Evolutionary conservation across 768 basidiomycete genomes (phyloP), one percentile per base, ranked within the genome.

Genomic region (Suillus sp.): DNA sequence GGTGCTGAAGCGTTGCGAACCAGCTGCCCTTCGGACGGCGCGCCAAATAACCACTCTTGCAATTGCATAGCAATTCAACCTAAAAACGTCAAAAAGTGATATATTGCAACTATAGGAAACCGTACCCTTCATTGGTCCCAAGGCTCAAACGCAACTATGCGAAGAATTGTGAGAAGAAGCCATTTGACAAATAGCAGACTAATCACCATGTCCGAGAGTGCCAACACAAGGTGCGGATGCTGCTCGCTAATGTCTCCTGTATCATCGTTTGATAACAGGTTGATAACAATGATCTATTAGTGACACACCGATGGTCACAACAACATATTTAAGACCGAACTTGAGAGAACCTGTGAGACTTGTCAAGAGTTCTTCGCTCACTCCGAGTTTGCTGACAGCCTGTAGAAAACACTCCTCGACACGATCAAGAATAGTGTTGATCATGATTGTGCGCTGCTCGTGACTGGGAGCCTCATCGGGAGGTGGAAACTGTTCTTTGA

Each of bases 221-320:
- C 63, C 7, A 62, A 59, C 11, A 74, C 55, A 1, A 80, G 64
- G 30, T 61, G 40, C 10, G 79, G 77, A 55, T 80, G 78, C 34
- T 75, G 71, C 56, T 80, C 78, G 3, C 66, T 67, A 6, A 80
- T 53, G 37, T 79, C 75, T 18, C 77, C 78, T 79, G 32, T 45
- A 27, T 55, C 32, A 34, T 32, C 16, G 38, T 40, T 32, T 32
- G 11, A 34, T 5, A 14, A 13, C 14, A 48, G 32, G 38, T 47
- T 42, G 20, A 9, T 25, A 22, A 59, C 7, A 3, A 6, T 30
- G 3, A n/a, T 37, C 2, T 38, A 32, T 8, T 35, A 2, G 11
- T 30, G 34, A 45, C 27, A 27, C 42, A 35, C 77, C 75, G 22
- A 71, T 68, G 0, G 73, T 34, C 10, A 76, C 70, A 13, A 77